Conservation (phyloP, 2,329 filamentous ascomycete genomes). For the Fusarium anthophilum region DNA sequence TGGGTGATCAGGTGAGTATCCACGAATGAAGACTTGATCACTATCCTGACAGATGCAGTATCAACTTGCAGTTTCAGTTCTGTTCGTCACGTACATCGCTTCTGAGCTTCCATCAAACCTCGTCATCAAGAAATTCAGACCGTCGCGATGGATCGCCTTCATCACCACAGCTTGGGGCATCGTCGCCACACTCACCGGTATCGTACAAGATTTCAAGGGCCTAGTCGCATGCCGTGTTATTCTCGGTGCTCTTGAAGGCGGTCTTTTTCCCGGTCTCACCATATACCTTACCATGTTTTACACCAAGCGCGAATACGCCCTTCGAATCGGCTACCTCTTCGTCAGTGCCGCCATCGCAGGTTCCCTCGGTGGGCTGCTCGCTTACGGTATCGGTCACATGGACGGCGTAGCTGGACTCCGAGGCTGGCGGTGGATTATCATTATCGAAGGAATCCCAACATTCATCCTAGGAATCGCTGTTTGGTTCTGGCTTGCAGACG, state of each 20-base stretch:
- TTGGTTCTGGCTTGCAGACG: conserved; percentile 45
- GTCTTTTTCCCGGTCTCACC: conserved; percentile 53
- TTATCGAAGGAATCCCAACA: conserved; percentile 56
- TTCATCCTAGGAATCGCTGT: conserved; percentile 41
- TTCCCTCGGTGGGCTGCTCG: conserved; percentile 41
- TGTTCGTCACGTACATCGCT: conserved; percentile 50
- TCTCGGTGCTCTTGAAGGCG: conserved; percentile 57
- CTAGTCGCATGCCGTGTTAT: conserved; percentile 55
- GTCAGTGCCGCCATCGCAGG: conserved; percentile 41
- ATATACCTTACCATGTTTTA: conserved; percentile 45
- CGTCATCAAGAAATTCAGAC: conserved; percentile 51
- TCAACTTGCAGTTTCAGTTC: conserved; percentile 52
- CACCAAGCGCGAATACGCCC: conserved; percentile 39
- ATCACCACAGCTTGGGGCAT: conserved; percentile 53
- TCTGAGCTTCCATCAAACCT: conserved; percentile 55
- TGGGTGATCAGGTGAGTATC: conserved; percentile 49
- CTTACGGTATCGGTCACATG: conserved; percentile 49
- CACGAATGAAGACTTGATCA: accelerated
- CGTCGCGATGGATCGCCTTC: conserved; percentile 43
- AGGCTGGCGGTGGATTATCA: conserved; percentile 68
- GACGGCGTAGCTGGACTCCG: conserved; percentile 33
- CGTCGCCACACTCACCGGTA: conserved; percentile 57
- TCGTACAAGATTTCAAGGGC: conserved; percentile 47
- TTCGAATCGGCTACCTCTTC: conserved; percentile 41
- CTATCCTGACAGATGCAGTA: conserved; percentile 52